phyloP scores from a whole-genome alignment of 2,329 filamentous ascomycete genomes.

The Alternaria longipes region DNA sequence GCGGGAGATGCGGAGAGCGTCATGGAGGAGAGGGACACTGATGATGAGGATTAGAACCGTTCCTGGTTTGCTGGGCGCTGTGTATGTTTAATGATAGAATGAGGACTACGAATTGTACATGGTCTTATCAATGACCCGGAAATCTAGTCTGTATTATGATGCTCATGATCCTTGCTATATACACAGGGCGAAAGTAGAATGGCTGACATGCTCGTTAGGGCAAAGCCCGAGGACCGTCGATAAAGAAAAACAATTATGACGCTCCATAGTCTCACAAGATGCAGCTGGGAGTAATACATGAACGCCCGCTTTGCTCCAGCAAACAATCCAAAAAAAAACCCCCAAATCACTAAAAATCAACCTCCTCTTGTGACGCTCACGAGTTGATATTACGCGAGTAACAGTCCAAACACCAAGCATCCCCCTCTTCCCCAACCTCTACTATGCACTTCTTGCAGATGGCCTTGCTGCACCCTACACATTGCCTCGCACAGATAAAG shows the following conservation, averaged over 20 bases:
- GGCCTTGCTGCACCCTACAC: slow-evolving; percentile 59
- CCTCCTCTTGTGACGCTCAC: slow-evolving; percentile 4
- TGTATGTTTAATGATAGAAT: neutral
- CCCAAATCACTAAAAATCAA: neutral
- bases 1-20: slow-evolving; percentile 16
- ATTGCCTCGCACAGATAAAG: slow-evolving; percentile 74
- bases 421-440: slow-evolving; percentile 70
- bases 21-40: slow-evolving; percentile 20
- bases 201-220: neutral
- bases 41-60: slow-evolving; percentile 19
- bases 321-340: neutral
- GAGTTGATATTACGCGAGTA: slow-evolving; percentile 39
- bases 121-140: neutral
- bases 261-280: neutral
- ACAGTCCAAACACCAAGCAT: slow-evolving; percentile 73
- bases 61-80: neutral
- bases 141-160: slow-evolving; percentile 1
- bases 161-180: neutral
- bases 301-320: slow-evolving; percentile 6
- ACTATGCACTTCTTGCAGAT: slow-evolving; percentile 75
- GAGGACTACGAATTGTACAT: neutral
- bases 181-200: neutral
- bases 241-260: neutral
- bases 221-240: neutral
- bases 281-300: slow-evolving; percentile 1